Base-by-base conservation (phyloP, 345 rosid species). In the Melaleuca quinquenervia region DNA sequence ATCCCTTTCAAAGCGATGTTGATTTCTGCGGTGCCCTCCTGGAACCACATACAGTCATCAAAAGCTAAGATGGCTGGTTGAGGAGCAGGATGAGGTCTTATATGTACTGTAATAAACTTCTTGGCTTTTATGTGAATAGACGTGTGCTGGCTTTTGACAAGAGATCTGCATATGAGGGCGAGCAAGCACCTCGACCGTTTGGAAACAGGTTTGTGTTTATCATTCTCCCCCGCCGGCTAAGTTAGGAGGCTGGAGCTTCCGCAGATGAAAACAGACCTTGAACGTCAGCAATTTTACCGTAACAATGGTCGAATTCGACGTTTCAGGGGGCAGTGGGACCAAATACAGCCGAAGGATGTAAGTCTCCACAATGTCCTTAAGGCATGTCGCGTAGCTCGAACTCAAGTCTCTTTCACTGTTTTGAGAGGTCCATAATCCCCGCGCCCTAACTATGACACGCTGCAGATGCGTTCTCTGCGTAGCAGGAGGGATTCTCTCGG, bases 21-120 rank as follows among this genome's bases (percentile, higher is more conserved):
- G 7, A 1, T 70, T 70, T 70, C 80, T 8, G 48, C 26, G 26
- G 80, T 41, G 24, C 80, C 80, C 80, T 86, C 91, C 89, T 91
- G 92, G 92, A 90, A 91, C 88, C 91, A 70, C 60, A 84, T 80
- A 85, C 86, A 24, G 88, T 52, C 88, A 55, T 55, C 52, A 6
- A 24, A 44, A 32, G 49, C 24, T 29, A n/a, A 16, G 82, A 80
- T 87, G 87, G 88, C 86, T 85, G 84, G 64, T 80, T 76, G 87
- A 85, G 92, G 93, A 90, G 92, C 91, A 91, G 88, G 91, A 58
- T 18, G 60, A 74, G 75, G 58, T 85, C 70, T 87, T 86, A 82
- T 32, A 11, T 87, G 16, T 49, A 22, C 32, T 27, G 56, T 83
- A 82, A 55, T 70, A 22, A 51, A 50, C 41, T 48, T 56, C 13